Percentiles rank a stretch among this genome's conserved stretches.
phyloP scores from a whole-genome alignment of 345 rosid species.

The Kandelia obovata region DNA sequence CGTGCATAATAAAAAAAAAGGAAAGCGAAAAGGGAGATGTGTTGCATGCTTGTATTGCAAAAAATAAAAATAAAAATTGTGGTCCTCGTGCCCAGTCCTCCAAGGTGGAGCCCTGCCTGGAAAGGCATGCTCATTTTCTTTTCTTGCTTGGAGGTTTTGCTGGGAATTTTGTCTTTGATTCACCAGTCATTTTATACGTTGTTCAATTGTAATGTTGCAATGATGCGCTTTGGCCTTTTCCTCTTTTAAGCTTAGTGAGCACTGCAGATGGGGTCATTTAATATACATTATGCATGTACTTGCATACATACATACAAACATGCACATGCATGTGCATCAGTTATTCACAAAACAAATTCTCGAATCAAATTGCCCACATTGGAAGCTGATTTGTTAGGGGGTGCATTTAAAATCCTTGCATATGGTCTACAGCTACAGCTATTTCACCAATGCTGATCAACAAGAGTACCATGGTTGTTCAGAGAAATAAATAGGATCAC shows the following conservation, averaged over 20 bases:
- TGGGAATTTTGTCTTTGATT: too few relatives aligned
- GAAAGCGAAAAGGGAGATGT: not conserved
- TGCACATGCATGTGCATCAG: not conserved
- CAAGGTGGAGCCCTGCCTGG: constrained; percentile 13
- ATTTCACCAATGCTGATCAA: not conserved
- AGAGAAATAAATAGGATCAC: not conserved
- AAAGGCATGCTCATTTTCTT: constrained; percentile 6
- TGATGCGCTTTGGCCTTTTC: too few relatives aligned
- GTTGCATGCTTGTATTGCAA: too few relatives aligned
- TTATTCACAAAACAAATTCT: not conserved
- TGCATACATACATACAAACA: too few relatives aligned
- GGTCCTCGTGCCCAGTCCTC: not conserved
- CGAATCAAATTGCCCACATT: not conserved
- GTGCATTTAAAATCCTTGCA: not conserved
- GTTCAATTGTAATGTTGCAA: too few relatives aligned
- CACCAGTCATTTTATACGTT: too few relatives aligned
- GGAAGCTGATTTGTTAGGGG: not conserved
- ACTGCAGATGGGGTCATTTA: too few relatives aligned
- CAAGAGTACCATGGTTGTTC: not conserved
- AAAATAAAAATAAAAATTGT: too few relatives aligned
- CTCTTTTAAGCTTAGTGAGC: too few relatives aligned
- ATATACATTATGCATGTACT: too few relatives aligned
- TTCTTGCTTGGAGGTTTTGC: not conserved
- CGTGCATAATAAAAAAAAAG: not conserved
- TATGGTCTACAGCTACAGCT: not conserved